These are phyloP conservation scores for Huntiella savannae DNA, from an alignment of 2,329 filamentous ascomycete genomes.

Conservation along the genomic window DNA sequence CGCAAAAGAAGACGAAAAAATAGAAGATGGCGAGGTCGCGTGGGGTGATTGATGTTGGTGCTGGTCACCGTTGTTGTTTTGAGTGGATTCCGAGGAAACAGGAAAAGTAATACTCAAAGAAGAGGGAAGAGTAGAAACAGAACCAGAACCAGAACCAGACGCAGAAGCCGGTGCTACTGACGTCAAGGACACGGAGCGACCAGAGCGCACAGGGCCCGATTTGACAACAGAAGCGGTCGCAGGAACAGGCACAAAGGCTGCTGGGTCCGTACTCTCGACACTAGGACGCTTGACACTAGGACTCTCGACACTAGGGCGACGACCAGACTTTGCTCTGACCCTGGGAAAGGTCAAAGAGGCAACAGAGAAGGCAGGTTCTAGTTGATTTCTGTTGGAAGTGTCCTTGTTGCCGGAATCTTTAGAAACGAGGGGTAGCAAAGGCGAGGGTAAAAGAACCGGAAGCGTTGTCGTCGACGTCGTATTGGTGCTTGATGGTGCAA, in stretches of 20 bases:
- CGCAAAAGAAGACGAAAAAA: neutral
- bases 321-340: neutral
- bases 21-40: neutral
- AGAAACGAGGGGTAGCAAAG: neutral
- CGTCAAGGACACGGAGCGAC: slow-evolving; percentile 6
- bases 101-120: neutral
- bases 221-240: neutral
- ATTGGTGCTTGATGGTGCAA: no score
- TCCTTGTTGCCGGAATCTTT: neutral
- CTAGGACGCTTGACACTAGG: neutral
- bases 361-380: neutral
- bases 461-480: neutral
- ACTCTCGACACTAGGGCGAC: neutral
- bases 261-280: no score
- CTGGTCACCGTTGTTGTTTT: slow-evolving; percentile 1
- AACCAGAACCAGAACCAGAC: neutral
- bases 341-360: neutral
- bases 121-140: neutral
- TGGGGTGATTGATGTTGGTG: neutral
- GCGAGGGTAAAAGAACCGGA: neutral
- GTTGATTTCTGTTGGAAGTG: neutral
- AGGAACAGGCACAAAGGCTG: neutral
- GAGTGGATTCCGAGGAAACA: no score
- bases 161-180: neutral
- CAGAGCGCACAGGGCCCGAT: slow-evolving; percentile 4